Evolutionary conservation across 2,329 filamentous ascomycete species (phyloP), one percentile per base, ranked within the genome.

Genomic region (Pseudogymnoascus sp.): DNA sequence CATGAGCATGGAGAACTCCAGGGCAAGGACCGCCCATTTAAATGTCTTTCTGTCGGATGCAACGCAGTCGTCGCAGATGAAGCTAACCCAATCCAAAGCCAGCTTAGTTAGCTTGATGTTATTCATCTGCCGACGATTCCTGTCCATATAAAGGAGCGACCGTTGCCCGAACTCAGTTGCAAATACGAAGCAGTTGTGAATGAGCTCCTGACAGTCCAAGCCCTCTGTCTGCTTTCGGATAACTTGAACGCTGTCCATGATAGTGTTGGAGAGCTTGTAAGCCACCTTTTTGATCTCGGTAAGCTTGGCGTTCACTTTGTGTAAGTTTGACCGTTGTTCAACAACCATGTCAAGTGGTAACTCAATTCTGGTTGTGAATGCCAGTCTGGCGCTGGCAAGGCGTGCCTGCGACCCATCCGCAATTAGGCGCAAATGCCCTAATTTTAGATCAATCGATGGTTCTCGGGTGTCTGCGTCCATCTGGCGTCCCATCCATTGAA

Each of bases 151-250:
- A 19, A 94, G 85, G 59, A 96, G 84, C 2, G 93, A 97, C 66
- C 94, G 88, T 73, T 97, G 93, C 49, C 94, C 94, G 68, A 99
- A 99, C 73, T 99, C 94, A 0, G 94, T 97, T n/a, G 94, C 94
- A 71, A 97, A 99, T 41, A 95, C 90, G 74, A 97, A 99, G 76
- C 93, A 99, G 4, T 92, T 96, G 75, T 99, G 94, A 66, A 99
- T 94, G 30, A 99, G 84, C 71, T 99, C 94, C 70, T 96, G 92
- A 72, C 93, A 96, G 67, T 94, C 89, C 66, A 93, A 84, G 7
- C 88, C 90, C 63, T 84, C 82, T 1, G 92, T 92, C 75, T 99
- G 93, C 68, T 86, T 87, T 66, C 92, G 84, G 66, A 99, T 94
- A 66, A 91, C 91, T 72, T 96, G 91, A 49, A 99, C 94, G 72